Evolutionary conservation across 208 protist species (phyloP), one percentile per base, ranked within the genome.

Genomic region (Wallacemonas sp.): DNA sequence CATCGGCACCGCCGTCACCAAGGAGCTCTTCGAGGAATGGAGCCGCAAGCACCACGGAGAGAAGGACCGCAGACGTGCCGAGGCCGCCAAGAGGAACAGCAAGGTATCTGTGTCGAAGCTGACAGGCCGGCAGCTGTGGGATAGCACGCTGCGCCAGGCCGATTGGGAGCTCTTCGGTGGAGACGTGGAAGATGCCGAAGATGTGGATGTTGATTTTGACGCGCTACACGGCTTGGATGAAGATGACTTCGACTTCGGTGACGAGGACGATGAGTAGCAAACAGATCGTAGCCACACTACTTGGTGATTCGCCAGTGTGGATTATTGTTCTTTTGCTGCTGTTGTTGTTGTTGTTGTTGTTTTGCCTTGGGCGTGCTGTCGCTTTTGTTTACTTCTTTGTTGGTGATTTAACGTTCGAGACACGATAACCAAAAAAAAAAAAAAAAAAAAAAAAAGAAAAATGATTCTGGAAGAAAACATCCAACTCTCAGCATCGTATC

Each of bases 121-220:
- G 30, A 84, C 82, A n/a, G 90, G 90, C 22, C 66, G 84, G 24
- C 87, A 94, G 77, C 69, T 96, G 62, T 96, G 90, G 90, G 90
- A 94, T 65, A 84, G 65, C 49, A 85, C 85, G 24, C 70, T 96
- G 26, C 76, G 78, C 59, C 72, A 67, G 22, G 74, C 87, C 0
- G 90, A 96, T 51, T 96, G 90, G 90, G 79, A 83, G 1, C 73
- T 96, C 22, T 96, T 96, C 71, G 71, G 59, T 6, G 72, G 41
- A 6, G 82, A 80, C 15, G 67, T 19, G 12, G 77, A 66, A 19
- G 76, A 75, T 12, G 87, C 84, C n/a, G 83, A 58, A 21, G 90
- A 66, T 28, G 85, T 90, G 47, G 83, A 93, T 61, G 83, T 90
- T 5, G 86, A 92, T 62, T 92, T 90, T 24, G 77, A 78, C 39